Percentiles rank a stretch among this genome's conserved stretches.
Conservation (phyloP, 2,329 filamentous ascomycete genomes). For the Bipolaris sorokiniana region DNA sequence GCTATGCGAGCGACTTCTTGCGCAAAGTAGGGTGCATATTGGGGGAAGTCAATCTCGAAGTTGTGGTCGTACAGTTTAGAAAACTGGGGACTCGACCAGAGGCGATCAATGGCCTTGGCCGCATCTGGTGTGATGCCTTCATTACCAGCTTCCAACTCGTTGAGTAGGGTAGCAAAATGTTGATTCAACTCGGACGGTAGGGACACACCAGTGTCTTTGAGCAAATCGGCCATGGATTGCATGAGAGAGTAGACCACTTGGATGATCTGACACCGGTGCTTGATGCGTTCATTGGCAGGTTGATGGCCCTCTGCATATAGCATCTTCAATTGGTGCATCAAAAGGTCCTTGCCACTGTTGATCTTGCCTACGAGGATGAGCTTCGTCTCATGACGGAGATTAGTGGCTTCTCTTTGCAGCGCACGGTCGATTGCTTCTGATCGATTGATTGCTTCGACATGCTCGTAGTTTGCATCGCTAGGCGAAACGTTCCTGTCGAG, state of each 20-base stretch:
- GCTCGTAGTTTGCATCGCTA: slow-evolving; percentile 41
- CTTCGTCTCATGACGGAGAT: slow-evolving; percentile 43
- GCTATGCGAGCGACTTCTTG: slow-evolving; percentile 39
- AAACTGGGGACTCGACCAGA: slow-evolving; percentile 42
- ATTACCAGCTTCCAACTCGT: slow-evolving; percentile 42
- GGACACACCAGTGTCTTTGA: slow-evolving; percentile 44
- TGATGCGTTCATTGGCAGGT: slow-evolving; percentile 37
- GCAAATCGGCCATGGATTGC: slow-evolving; percentile 44
- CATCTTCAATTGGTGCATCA: slow-evolving; percentile 47
- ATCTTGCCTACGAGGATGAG: slow-evolving; percentile 39
- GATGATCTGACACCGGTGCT: slow-evolving; percentile 34
- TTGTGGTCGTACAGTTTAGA: slow-evolving; percentile 43
- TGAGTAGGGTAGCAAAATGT: slow-evolving; percentile 42
- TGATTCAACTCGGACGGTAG: slow-evolving; percentile 34
- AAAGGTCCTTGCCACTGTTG: slow-evolving; percentile 44
- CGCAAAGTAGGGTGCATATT: slow-evolving; percentile 43
- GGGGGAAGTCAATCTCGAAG: slow-evolving; percentile 47
- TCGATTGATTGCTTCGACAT: slow-evolving; percentile 39
- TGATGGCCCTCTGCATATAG: slow-evolving; percentile 46
- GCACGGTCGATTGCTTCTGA: slow-evolving; percentile 46
- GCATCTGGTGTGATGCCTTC: slow-evolving; percentile 34
- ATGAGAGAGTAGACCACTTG: slow-evolving; percentile 42
- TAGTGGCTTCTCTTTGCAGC: slow-evolving; percentile 42
- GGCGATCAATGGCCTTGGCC: slow-evolving; percentile 32
- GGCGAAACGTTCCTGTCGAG: slow-evolving; percentile 23